Evolutionary conservation across 148 eudicot genomes (phyloP), one percentile per base, ranked within the genome.

Genomic region (Vaccinium macrocarpon): DNA sequence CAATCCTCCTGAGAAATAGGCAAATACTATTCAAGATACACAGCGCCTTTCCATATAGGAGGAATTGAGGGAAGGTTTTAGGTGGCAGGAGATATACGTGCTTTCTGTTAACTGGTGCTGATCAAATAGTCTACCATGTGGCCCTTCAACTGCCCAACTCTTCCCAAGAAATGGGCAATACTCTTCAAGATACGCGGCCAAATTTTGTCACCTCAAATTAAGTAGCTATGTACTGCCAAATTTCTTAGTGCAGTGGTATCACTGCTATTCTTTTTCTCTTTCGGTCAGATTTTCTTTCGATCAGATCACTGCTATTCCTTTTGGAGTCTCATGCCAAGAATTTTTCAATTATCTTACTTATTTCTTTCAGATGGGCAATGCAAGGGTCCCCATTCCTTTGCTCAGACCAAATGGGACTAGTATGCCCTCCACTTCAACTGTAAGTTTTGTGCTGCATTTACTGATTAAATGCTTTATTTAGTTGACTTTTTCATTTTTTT

Each of bases 321-420:
- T 68, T 1, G 72, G 42, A 3, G 64, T 52, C 21, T 12, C 6
- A 23, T 29, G 46, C 82, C 79, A 8, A 32, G 18, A 27, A 38
- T 10, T 84, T 21, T 38, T 78, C 6, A 51, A 66, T 52, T 42
- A 5, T 12, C 27, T 23, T 62, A 18, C 75, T 74, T 8, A 6
- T 38, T 21, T 52, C 3, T 14, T 7, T 73, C 90, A 93, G 95
- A 79, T 84, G 81, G 80, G 87, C 78, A 91, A 85, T 84, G 71
- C 82, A 51, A 91, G 92, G 81, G 57, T 86, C 79, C 88, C 93
- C 13, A 77, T 90, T 87, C 87, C 94, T 49, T 81, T 64, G 79
- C 77, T 87, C 76, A 83, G 91, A 84, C 92, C 88, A 74, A 84
- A 85, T 70, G 93, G 93, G n/a, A 83, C 84, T 38, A 74, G 90